Conservation (phyloP, 169 alveolate genomes). For the Eimeria nieschulzi region DNA sequence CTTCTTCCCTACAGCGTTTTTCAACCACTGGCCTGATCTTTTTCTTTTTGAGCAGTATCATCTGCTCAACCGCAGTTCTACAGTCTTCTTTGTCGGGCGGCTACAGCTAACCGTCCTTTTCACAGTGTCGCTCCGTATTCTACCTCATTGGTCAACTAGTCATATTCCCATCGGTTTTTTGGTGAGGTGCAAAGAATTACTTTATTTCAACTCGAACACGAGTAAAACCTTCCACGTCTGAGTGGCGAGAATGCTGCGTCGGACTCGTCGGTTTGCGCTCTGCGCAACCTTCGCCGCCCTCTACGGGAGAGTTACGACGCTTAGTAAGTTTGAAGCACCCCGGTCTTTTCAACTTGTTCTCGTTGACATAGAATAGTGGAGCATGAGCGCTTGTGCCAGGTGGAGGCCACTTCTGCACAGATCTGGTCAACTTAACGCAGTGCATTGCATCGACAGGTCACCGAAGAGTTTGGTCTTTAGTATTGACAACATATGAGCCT, state of each 20-base stretch:
- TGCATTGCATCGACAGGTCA: not conserved
- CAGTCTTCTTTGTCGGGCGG: constrained; percentile 50
- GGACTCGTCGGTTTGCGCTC: constrained; percentile 61
- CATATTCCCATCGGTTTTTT: constrained; percentile 17
- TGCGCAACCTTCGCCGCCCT: constrained; percentile 62
- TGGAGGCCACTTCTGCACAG: not conserved
- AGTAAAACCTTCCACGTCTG: constrained; percentile 26
- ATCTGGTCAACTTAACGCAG: not conserved
- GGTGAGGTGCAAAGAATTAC: constrained; percentile 27
- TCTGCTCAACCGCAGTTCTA: not conserved
- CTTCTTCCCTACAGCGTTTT: not conserved
- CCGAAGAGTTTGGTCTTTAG: not conserved
- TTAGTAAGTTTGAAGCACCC: constrained; percentile 17
- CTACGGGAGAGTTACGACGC: constrained; percentile 15
- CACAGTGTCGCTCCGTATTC: constrained; percentile 55
- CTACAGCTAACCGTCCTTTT: constrained; percentile 51
- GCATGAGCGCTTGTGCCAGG: not conserved
- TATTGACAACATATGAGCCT: not conserved
- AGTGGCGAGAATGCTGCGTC: constrained; percentile 67
- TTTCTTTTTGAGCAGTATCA: constrained; percentile 34
- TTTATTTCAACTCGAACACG: constrained; percentile 24
- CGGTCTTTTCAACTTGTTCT: too few species aligned
- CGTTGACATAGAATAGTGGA: not conserved
- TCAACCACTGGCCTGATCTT: constrained; percentile 22
- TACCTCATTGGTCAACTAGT: constrained; percentile 34